Evolutionary conservation across 2,329 filamentous ascomycete species (phyloP).

Genomic region (Pyricularia pennisetigena): DNA sequence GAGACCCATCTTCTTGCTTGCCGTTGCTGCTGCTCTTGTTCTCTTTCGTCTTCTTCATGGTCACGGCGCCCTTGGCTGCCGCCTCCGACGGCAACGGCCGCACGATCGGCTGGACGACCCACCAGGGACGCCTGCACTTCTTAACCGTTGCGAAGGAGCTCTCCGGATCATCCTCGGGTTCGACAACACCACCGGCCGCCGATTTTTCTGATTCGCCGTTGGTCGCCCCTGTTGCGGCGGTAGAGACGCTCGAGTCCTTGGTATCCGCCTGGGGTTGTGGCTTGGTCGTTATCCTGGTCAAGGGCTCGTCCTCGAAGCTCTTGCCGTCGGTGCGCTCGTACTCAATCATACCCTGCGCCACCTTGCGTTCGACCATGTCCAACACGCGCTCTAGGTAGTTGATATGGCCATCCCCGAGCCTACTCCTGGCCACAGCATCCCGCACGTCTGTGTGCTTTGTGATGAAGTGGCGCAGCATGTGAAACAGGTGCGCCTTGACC

Average conservation of each 20-base stretch:
- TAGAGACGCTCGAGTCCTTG: constrained; percentile 2
- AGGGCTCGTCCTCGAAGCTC: constrained; percentile 29
- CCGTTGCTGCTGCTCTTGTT: constrained; percentile 23
- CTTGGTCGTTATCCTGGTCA: background rate
- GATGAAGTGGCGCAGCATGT: constrained; percentile 77
- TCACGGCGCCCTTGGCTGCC: constrained; percentile 68
- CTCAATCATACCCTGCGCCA: constrained; percentile 62
- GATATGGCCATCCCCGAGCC: constrained; percentile 61
- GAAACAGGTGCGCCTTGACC: constrained; percentile 90
- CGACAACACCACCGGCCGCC: constrained; percentile 11
- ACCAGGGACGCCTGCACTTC: constrained; percentile 73
- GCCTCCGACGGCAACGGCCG: constrained; percentile 83
- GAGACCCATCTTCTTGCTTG: constrained; percentile 2
- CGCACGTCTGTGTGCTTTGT: constrained; percentile 72
- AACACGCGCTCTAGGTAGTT: constrained; percentile 69
- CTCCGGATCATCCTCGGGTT: constrained; percentile 27
- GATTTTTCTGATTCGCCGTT: constrained; percentile 15
- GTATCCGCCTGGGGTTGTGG: constrained; percentile 9
- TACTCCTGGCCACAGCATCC: constrained; percentile 65
- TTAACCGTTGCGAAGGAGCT: constrained; percentile 59
- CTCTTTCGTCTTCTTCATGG: constrained; percentile 58
- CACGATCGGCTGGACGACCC: constrained; percentile 82
- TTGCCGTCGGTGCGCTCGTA: constrained; percentile 45
- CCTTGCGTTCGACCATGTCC: constrained; percentile 59
- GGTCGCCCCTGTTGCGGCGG: constrained; percentile 6